Evolutionary conservation across 495 filamentous ascomycete genomes (phyloP).

Genomic region (Astrocystis sublimbata): DNA sequence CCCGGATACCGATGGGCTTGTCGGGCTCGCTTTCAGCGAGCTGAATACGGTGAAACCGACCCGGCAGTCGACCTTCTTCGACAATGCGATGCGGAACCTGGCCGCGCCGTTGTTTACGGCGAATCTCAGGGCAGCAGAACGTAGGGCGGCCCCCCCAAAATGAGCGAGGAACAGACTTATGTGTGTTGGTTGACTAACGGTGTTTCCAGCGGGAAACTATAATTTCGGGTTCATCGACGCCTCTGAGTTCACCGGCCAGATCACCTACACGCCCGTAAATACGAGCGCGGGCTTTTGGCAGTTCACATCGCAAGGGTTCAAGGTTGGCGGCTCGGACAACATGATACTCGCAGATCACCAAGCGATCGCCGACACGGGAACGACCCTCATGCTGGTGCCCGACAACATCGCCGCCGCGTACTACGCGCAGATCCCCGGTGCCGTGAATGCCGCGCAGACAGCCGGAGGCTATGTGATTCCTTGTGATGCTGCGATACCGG

Average conservation of each 20-base stretch:
- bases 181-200: not conserved
- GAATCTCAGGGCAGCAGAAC: slow-evolving; percentile 64
- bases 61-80: slow-evolving; percentile 71
- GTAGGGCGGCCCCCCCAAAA: slow-evolving; percentile 25
- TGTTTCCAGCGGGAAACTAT: slow-evolving; percentile 55
- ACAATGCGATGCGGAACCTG: slow-evolving; percentile 63
- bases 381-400: slow-evolving; percentile 70
- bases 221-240: slow-evolving; percentile 66
- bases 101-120: slow-evolving; percentile 70
- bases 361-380: slow-evolving; percentile 65
- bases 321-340: slow-evolving; percentile 45
- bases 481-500: slow-evolving; percentile 62
- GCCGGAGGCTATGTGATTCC: slow-evolving; percentile 73
- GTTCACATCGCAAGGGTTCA: slow-evolving; percentile 64
- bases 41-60: slow-evolving; percentile 71
- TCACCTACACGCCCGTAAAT: slow-evolving; percentile 64
- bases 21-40: slow-evolving; percentile 72
- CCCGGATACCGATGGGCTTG: slow-evolving; percentile 66
- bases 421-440: slow-evolving; percentile 63
- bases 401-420: slow-evolving; percentile 60
- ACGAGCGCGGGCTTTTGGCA: slow-evolving; percentile 69
- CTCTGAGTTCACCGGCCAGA: slow-evolving; percentile 59
- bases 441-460: slow-evolving; percentile 44
- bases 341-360: slow-evolving; percentile 29
- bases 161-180: not conserved